Evolutionary conservation across 345 rosid species (phyloP).

Genomic region (Carallia brachiata): DNA sequence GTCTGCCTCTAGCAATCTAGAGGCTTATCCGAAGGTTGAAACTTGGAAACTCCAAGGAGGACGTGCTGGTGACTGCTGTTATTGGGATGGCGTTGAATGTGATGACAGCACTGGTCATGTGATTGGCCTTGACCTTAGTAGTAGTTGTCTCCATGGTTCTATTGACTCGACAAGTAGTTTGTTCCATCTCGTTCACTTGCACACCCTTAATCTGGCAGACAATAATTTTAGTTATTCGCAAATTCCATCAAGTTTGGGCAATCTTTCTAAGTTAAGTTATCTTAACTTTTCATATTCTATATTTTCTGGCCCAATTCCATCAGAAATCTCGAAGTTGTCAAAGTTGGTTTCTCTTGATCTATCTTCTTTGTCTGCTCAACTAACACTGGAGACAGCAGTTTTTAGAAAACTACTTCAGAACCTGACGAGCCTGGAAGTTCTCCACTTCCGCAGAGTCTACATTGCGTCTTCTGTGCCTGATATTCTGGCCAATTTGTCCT

Average conservation of each 20-base stretch:
- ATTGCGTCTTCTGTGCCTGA: neutral
- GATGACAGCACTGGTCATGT: no score
- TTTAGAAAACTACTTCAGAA: neutral
- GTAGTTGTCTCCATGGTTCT: neutral
- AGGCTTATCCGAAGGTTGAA: no score
- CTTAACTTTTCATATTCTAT: neutral
- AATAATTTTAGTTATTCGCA: neutral
- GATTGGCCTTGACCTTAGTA: no score
- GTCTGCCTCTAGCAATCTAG: no score
- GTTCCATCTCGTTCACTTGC: neutral
- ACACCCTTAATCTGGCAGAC: neutral
- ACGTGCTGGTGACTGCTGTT: no score
- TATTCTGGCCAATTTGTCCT: slow-evolving; percentile 1
- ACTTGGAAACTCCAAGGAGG: no score
- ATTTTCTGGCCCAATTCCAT: neutral
- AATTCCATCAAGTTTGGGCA: neutral
- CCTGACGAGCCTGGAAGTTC: neutral
- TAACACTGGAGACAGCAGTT: neutral
- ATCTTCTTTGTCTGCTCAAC: neutral
- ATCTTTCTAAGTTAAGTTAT: neutral
- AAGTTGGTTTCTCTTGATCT: neutral
- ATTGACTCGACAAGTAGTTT: neutral
- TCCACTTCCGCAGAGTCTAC: neutral
- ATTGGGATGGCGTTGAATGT: no score
- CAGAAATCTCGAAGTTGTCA: neutral